Evolutionary conservation across 129 eudicot genomes (phyloP).

Genomic region (Smallanthus sonchifolius): DNA sequence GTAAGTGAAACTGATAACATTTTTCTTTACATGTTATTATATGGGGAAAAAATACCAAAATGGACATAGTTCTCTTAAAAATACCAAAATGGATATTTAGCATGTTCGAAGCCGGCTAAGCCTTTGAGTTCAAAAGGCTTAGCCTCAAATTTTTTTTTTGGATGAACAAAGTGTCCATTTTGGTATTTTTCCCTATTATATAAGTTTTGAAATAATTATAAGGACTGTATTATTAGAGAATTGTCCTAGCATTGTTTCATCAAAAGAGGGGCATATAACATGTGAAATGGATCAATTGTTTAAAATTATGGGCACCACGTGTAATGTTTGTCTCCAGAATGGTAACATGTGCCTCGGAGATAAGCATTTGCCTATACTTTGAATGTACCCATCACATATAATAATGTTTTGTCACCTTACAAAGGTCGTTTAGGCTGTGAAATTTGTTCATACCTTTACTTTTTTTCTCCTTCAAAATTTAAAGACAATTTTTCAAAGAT

Average conservation of each 20-base stretch:
- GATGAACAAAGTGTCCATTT: no score
- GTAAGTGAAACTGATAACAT: no score
- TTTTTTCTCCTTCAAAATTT: background rate
- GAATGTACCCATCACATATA: slow-evolving; percentile 27
- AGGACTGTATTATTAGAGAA: no score
- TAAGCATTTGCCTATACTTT: slow-evolving; percentile 2
- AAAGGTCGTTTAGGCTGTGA: background rate
- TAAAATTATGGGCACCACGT: slow-evolving; percentile 8
- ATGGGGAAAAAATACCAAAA: no score
- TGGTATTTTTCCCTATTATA: no score
- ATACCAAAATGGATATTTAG: no score
- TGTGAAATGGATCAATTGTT: slow-evolving; percentile 12
- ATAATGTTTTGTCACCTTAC: slow-evolving; percentile 19
- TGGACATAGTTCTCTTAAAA: no score
- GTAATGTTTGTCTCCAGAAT: slow-evolving; percentile 21
- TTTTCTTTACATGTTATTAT: no score
- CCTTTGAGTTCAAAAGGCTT: no score
- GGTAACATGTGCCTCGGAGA: slow-evolving; percentile 16
- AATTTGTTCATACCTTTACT: background rate
- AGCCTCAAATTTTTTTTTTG: no score
- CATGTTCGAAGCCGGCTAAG: no score
- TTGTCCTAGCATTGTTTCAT: background rate
- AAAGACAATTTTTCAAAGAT: background rate
- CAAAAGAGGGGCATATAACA: slow-evolving; percentile 18
- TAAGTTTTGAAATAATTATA: no score